Percentiles rank a stretch among this genome's conserved stretches.
Conservation (phyloP, 106 monocot species). For the Hemerocallis citrina region DNA sequence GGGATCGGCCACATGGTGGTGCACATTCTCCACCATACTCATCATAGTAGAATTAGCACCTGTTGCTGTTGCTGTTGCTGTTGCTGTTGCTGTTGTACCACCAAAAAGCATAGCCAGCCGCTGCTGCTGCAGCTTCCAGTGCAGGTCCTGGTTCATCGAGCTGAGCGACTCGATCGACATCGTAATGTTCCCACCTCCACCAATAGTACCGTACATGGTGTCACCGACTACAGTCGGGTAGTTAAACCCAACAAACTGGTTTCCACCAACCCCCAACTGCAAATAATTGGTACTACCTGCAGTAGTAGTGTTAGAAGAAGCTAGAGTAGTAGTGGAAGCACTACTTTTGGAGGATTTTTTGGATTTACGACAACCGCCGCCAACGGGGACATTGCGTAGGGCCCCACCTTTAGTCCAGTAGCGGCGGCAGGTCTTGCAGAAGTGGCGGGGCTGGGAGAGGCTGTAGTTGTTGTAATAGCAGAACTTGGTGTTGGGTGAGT, state of each 20-base stretch:
- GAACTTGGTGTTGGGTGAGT: constrained; percentile 71
- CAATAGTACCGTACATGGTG: too few species aligned
- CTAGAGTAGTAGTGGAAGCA: too few species aligned
- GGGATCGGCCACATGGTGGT: not conserved
- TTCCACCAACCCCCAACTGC: constrained; percentile 10
- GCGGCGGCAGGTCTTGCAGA: constrained; percentile 52
- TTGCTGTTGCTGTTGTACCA: too few species aligned
- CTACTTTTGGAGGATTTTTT: too few species aligned
- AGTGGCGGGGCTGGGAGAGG: constrained; percentile 50
- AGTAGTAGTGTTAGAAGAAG: too few species aligned
- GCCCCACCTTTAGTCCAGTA: constrained; percentile 60
- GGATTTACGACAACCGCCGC: constrained; percentile 48
- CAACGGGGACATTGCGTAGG: constrained; percentile 49
- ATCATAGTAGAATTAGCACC: too few species aligned
- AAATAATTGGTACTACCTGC: too few species aligned
- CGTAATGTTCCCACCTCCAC: too few species aligned
- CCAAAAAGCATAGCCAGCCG: constrained; percentile 27
- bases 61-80: not conserved
- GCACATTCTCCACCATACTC: too few species aligned
- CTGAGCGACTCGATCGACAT: constrained; percentile 49
- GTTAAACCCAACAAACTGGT: constrained; percentile 10
- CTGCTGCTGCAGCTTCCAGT: constrained; percentile 60
- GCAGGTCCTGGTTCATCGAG: constrained; percentile 52
- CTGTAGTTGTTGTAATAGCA: constrained; percentile 81
- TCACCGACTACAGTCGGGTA: not conserved